Conservation (phyloP, 1,284 basidiomycete genomes). For the Xerocomus cyaneibrunnescens region DNA sequence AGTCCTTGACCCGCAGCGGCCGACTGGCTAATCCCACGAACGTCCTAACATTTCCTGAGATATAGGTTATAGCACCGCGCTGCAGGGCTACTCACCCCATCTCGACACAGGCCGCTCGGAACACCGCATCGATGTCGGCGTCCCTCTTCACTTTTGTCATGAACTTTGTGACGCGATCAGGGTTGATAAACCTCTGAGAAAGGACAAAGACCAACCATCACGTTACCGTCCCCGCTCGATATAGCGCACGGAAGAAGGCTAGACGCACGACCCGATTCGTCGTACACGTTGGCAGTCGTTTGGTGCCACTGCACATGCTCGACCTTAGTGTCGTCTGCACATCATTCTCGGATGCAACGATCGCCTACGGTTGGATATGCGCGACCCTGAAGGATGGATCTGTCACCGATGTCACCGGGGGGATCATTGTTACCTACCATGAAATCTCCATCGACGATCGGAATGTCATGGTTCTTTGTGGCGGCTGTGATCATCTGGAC, state of each 20-base stretch:
- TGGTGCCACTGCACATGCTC: constrained; percentile 28
- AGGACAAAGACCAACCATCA: constrained; percentile 29
- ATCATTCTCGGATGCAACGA: constrained; percentile 3
- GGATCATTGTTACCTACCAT: constrained; percentile 39
- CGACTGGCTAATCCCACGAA: constrained; percentile 42
- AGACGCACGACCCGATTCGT: constrained; percentile 29
- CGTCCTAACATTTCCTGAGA: constrained; percentile 24
- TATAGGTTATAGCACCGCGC: background rate
- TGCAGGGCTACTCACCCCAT: constrained; percentile 39
- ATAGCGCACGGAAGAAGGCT: constrained; percentile 37
- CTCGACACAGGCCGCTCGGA: constrained; percentile 40
- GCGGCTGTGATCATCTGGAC: constrained; percentile 39
- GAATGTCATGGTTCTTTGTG: constrained; percentile 38
- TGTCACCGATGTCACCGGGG: constrained; percentile 7
- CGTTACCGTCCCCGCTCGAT: constrained; percentile 41
- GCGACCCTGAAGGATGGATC: constrained; percentile 32
- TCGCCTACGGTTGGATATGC: constrained; percentile 34
- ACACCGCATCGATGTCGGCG: constrained; percentile 33
- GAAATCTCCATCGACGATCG: constrained; percentile 46
- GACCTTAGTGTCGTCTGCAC: background rate
- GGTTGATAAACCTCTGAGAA: constrained; percentile 1
- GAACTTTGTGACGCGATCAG: constrained; percentile 30
- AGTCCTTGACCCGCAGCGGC: constrained; percentile 35
- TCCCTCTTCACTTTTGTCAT: constrained; percentile 37
- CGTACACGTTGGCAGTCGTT: constrained; percentile 44